Conservation (phyloP, 495 filamentous ascomycete genomes). For the Neurospora sp. region DNA sequence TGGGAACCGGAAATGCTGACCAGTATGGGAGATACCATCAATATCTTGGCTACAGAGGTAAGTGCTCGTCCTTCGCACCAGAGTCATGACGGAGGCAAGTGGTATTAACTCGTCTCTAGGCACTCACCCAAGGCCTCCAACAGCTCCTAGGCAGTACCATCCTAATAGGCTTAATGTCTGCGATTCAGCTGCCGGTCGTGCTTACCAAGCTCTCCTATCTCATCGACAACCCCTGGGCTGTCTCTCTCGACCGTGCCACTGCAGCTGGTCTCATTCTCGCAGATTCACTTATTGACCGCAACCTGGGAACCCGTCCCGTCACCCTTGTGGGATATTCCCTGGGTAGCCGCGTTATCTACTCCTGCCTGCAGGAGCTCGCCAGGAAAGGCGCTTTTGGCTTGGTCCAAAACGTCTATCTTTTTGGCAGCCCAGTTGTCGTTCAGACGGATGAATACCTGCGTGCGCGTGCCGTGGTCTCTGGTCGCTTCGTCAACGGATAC, state of each 20-base stretch:
- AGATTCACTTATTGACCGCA: constrained; percentile 85
- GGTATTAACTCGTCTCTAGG: constrained; percentile 37
- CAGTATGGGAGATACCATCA: constrained; percentile 96
- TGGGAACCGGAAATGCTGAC: constrained; percentile 99
- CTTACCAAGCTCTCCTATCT: constrained; percentile 92
- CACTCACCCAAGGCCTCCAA: constrained; percentile 89
- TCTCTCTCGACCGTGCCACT: constrained; percentile 82
- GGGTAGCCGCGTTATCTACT: constrained; percentile 85
- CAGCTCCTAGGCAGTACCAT: constrained; percentile 91
- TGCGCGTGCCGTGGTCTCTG: constrained; percentile 70
- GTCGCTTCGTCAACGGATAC: constrained; percentile 91
- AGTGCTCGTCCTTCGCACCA: constrained; percentile 11
- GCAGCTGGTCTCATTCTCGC: constrained; percentile 88
- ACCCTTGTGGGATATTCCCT: constrained; percentile 97
- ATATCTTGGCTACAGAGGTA: constrained; percentile 95
- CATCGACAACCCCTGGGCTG: constrained; percentile 97
- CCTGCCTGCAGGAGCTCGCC: constrained; percentile 80
- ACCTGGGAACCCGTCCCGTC: constrained; percentile 81
- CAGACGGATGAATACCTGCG: constrained; percentile 85
- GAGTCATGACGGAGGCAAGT: background rate
- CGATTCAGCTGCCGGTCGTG: constrained; percentile 84
- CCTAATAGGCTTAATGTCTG: constrained; percentile 80
- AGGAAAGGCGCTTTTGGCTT: constrained; percentile 80
- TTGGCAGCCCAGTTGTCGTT: constrained; percentile 84
- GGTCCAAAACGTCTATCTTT: constrained; percentile 91